These are phyloP conservation scores for Paracoccidioides brasiliensis DNA, from an alignment of 2,329 filamentous ascomycete genomes.

Conservation along the genomic window DNA sequence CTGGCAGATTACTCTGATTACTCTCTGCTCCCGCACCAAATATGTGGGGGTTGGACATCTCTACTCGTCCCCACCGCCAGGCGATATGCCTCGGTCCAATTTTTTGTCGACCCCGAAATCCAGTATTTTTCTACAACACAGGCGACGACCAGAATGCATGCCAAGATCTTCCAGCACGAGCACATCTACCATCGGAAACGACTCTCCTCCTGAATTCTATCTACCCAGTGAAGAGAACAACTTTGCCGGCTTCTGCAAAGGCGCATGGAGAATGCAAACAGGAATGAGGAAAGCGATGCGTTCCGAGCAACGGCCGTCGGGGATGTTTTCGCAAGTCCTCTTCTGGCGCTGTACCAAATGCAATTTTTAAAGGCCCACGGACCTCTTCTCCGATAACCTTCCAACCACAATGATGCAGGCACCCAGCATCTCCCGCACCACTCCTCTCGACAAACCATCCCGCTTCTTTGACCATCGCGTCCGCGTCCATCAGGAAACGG, in stretches of 20 bases:
- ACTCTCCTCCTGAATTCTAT: conserved; percentile 8
- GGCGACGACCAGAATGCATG: background rate
- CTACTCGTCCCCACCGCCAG: background rate
- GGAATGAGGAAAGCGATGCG: conserved; percentile 23
- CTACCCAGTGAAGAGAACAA: conserved; percentile 24
- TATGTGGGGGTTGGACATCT: background rate
- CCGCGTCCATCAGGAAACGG: conserved; percentile 16
- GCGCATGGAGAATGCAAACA: conserved; percentile 29
- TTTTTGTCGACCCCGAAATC: background rate
- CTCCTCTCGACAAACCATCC: conserved; percentile 9
- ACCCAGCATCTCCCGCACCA: conserved; percentile 7
- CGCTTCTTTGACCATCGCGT: conserved; percentile 20
- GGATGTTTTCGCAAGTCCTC: conserved; percentile 20
- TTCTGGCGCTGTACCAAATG: conserved; percentile 32
- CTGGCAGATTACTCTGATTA: background rate
- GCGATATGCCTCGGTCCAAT: background rate
- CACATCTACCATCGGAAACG: background rate
- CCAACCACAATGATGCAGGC: background rate
- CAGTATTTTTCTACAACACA: too few relatives aligned
- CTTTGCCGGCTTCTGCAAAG: conserved; percentile 34
- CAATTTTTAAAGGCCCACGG: conserved; percentile 29
- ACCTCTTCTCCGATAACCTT: conserved; percentile 9
- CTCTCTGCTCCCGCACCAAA: background rate
- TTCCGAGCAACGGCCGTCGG: conserved; percentile 13
- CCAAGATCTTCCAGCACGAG: background rate